Evolutionary conservation across 2,329 filamentous ascomycete species (phyloP), one percentile per base, ranked within the genome.

Genomic region (Cladophialophora immunda): DNA sequence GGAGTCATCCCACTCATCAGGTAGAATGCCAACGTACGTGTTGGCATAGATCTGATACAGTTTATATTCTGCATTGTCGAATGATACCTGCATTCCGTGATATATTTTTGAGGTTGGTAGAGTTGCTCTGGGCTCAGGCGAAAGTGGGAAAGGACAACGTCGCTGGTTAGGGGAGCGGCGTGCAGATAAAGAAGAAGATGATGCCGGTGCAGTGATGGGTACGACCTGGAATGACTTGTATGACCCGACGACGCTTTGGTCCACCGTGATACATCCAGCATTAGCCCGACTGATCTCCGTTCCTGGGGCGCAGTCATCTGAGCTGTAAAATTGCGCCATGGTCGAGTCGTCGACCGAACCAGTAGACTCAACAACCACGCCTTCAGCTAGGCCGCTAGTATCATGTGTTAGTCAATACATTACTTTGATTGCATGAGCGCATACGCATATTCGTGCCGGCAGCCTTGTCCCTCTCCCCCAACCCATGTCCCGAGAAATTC

Each of bases 161-260:
- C 36, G 36, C 3, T 41, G 3, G 36, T 17, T 41, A 41, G 36
- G 36, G 6, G 36, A 41, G 4, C 13, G 36, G 17, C 36, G 36
- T n/a, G 3, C 6, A 5, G 36, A 41, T 2, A n/a, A n/a, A n/a
- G 17, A 15, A 17, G 36, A 41, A 19, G 13, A 17, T 17, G 36
- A 41, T 15, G 36, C 36, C 17, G 13, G 17, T 41, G 36, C 13
- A 17, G 3, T 41, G 36, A 15, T 41, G 11, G 29, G 29, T 17
- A 56, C 29, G n/a, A 56, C 53, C 53, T 56, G 53, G 53, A 56
- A 56, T 19, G 53, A 56, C 25, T 56, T 56, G 53, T 56, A 56
- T 32, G 53, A 11, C 8, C 53, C 53, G n/a, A 56, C 25, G 30
- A 56, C 30, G 29, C 3, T n/a, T 56, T 56, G 53, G 30, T 56